Base-by-base conservation (phyloP, 75 land plant species). In the Cunninghamia lanceolata region DNA sequence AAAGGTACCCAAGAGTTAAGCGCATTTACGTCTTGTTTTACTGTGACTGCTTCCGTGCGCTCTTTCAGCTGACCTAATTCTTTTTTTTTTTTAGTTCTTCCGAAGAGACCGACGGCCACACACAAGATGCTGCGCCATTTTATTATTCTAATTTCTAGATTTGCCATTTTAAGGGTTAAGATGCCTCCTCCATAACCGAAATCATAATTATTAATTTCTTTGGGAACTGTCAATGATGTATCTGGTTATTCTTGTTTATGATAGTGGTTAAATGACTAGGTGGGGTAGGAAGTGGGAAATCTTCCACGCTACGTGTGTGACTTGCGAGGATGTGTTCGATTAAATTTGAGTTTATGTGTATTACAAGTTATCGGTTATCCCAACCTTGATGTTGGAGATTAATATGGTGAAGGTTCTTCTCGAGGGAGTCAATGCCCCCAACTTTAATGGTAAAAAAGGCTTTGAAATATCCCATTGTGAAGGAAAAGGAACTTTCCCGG, bases 241-340 rank as follows among this genome's bases (percentile, higher is more conserved):
- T 6, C 7, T 59, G 25, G 25, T 59, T 59, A 59, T 19, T 59
- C 28, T 59, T 63, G 68, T 28, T 63, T 63, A 21, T 25, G 68
- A 63, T 28, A 25, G n/a, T 63, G 28, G 68, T 63, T 63, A 63
- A 63, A 28, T 63, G 68, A 63, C 68, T 63, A 21, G 68, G 68
- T 63, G 68, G 68, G 68, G 68, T 63, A 63, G n/a, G 68, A 63
- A 25, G 8, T 63, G n/a, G 75, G 75, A 73, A 13, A 14, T 3
- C 75, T 73, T 34, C 16, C 75, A 73, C 75, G 75, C 75, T 34
- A 9, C 75, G 36, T 34, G 75, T 73, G 75, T 73, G 75, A 73
- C 32, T 70, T n/a, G 25, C 3, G 11, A 9, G 13, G 74, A 25
- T n/a, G 13, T 21, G 4, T 21, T 21, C 17, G 19, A 0, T 21